Evolutionary conservation across 768 basidiomycete species (phyloP).

Genomic region (Lyophyllum semitale): DNA sequence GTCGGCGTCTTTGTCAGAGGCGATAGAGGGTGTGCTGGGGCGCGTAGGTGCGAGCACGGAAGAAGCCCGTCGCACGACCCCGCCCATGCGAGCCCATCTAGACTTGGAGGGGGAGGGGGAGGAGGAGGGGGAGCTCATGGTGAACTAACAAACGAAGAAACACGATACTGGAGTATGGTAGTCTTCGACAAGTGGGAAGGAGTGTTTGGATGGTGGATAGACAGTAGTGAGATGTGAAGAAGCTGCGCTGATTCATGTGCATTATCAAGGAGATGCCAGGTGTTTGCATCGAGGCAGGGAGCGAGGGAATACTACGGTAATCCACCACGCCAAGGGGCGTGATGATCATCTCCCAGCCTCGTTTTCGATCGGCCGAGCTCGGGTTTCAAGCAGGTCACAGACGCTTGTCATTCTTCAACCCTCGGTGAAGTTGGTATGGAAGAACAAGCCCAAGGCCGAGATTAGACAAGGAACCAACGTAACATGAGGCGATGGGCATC

Average conservation of each 20-base stretch:
- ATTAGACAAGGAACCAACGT: neutral
- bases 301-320: neutral
- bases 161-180: conserved; percentile 3
- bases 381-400: neutral
- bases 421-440: neutral
- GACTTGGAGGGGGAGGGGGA: conserved; percentile 37
- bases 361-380: neutral
- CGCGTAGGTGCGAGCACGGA: conserved; percentile 45
- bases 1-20: conserved; percentile 25
- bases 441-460: neutral
- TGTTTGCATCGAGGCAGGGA: conserved; percentile 45
- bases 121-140: conserved; percentile 31
- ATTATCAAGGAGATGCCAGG: conserved; percentile 46
- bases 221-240: conserved; percentile 17
- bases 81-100: conserved; percentile 62
- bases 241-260: conserved; percentile 16
- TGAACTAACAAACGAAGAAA: conserved; percentile 14
- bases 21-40: conserved; percentile 32
- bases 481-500: neutral
- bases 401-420: neutral
- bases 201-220: conserved; percentile 9
- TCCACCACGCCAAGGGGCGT: neutral
- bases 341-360: conserved; percentile 2
- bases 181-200: conserved; percentile 13
- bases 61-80: conserved; percentile 62